Base-by-base conservation (phyloP, 306 rosid genomes). In the Mucuna pruriens region DNA sequence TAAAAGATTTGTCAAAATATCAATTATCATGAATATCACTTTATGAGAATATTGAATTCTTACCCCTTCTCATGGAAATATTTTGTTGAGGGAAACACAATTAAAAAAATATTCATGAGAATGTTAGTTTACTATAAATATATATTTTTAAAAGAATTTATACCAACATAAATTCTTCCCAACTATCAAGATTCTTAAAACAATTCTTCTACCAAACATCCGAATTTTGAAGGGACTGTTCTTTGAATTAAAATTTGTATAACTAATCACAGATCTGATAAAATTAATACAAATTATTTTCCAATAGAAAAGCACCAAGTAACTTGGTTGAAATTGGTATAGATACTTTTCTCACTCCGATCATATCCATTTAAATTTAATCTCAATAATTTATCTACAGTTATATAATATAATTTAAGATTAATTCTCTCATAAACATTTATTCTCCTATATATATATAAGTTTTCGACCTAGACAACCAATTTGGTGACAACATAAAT, bases 371-470 rank as follows among this genome's bases (percentile, higher is more conserved):
- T 16, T 34, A 34, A n/a, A 34, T 34, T 34, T n/a, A 33, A 34
- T n/a, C 25, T 8, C 6, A n/a, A n/a, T 19, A 34, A 36, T 36
- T 34, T 4, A 63, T 36, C 15, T 17, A 17, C 29, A 34, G 0
- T 63, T 34, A 63, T 17, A 36, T 34, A 65, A 63, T 17, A 36
- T 34, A 65, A 34, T 16, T 16, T 29, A 64, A 34, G 26, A 64
- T 64, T 16, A 34, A 9, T 60, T 63, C 7, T 33, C 70, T 7
- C 13, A 15, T 3, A 7, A 63, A 5, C 15, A n/a, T 9, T n/a
- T 7, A 7, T 4, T 19, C 34, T 10, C 73, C 51, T 75, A 44
- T 39, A 80, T 75, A 44, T 39, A 80, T 80, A 82, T 82, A 77
- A 20, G 55, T 69, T 42, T 68, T 7, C 3, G 26, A 40, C 48